phyloP scores from a whole-genome alignment of 2,329 filamentous ascomycete species.

The Gaeumannomyces tritici region DNA sequence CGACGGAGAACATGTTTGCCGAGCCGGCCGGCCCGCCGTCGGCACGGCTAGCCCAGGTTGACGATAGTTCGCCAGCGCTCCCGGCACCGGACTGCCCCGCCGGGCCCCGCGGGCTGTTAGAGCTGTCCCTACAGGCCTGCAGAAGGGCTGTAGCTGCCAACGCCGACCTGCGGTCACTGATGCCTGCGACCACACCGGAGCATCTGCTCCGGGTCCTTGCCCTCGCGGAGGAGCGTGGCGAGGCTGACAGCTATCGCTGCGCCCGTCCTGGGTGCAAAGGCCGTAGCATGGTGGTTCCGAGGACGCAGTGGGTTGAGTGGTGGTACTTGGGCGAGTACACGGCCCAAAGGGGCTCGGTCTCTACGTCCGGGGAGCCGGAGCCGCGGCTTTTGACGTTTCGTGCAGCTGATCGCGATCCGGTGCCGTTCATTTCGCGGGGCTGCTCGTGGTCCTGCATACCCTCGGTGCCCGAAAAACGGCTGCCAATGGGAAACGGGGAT shows the following conservation, averaged over 20 bases:
- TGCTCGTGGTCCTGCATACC: constrained; percentile 42
- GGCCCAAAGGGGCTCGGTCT: neutral
- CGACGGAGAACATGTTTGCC: constrained; percentile 14
- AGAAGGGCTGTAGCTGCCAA: constrained; percentile 29
- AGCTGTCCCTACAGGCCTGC: constrained; percentile 37
- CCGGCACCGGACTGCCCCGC: constrained; percentile 6
- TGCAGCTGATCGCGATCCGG: constrained; percentile 13
- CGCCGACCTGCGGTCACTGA: constrained; percentile 29
- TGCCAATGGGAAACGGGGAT: neutral
- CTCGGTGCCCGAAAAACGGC: neutral
- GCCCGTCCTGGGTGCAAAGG: constrained; percentile 34
- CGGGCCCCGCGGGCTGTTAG: constrained; percentile 31
- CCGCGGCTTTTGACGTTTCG: constrained; percentile 18
- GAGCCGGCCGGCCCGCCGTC: constrained; percentile 9
- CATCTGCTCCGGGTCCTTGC: constrained; percentile 30
- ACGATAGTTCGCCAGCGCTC: neutral
- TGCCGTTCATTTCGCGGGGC: constrained; percentile 37
- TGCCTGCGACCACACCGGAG: constrained; percentile 27
- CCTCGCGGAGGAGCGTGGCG: constrained; percentile 28
- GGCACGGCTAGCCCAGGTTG: neutral
- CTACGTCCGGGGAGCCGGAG: neutral
- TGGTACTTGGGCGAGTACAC: constrained; percentile 28
- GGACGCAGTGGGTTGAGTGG: constrained; percentile 55
- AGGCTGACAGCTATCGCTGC: constrained; percentile 40
- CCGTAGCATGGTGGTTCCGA: constrained; percentile 34